A percentile compares a stretch with the other conserved stretches of the same genome.
phyloP scores from a whole-genome alignment of 2,329 filamentous ascomycete genomes.

The Hypoxylon sp. region DNA sequence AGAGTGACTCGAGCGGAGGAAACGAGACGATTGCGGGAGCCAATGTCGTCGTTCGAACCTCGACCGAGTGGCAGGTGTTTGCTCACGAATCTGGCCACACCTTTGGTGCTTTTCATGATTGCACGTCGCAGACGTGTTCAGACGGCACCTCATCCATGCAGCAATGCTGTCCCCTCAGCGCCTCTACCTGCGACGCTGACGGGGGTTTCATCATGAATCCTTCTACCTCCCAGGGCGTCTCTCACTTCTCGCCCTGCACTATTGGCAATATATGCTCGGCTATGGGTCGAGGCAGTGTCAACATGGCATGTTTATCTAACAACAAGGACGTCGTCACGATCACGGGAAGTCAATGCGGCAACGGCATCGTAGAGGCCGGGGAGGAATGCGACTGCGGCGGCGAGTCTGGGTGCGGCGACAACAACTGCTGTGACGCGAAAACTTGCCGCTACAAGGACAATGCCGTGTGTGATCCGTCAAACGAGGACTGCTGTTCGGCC shows the following conservation, averaged over 20 bases:
- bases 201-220: conserved; percentile 96
- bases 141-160: conserved; percentile 62
- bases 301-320: conserved; percentile 78
- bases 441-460: conserved; percentile 84
- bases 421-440: conserved; percentile 81
- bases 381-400: conserved; percentile 98
- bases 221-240: conserved; percentile 76
- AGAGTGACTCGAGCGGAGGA: conserved; percentile 56
- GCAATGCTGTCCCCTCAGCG: conserved; percentile 81
- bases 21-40: conserved; percentile 82
- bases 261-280: conserved; percentile 95
- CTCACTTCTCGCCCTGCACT: conserved; percentile 83
- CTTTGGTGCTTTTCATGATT: conserved; percentile 96
- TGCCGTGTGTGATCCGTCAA: conserved; percentile 80
- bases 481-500: conserved; percentile 80
- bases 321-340: conserved; percentile 86
- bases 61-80: conserved; percentile 92
- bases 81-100: conserved; percentile 95
- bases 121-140: conserved; percentile 71
- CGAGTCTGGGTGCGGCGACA: conserved; percentile 70
- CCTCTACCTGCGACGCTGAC: conserved; percentile 73
- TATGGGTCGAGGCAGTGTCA: conserved; percentile 78
- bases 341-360: conserved; percentile 86
- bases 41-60: conserved; percentile 87
- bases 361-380: conserved; percentile 92